Percentiles rank a stretch among this genome's conserved stretches.
These are phyloP conservation scores for Aspergillus ochraceoroseus DNA, from an alignment of 2,329 filamentous ascomycete genomes.

Conservation along the genomic window DNA sequence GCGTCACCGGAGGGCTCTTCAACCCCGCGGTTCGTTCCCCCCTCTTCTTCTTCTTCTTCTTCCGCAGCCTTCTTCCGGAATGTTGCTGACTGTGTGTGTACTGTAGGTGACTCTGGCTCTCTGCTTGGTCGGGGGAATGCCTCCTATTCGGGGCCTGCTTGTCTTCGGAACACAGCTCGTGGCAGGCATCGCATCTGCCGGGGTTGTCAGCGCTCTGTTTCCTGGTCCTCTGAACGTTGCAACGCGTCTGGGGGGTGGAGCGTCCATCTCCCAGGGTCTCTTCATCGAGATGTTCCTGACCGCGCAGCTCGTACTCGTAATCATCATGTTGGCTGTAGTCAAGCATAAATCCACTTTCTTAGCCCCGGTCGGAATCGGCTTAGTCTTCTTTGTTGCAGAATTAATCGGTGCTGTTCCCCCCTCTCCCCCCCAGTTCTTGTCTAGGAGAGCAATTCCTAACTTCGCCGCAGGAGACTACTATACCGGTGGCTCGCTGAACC, in stretches of 20 bases:
- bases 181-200: slow-evolving; percentile 56
- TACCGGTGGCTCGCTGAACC: slow-evolving; percentile 48
- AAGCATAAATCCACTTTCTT: slow-evolving; percentile 69
- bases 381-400: slow-evolving; percentile 62
- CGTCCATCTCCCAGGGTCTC: slow-evolving; percentile 54
- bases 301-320: slow-evolving; percentile 58
- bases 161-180: slow-evolving; percentile 56
- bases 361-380: slow-evolving; percentile 66
- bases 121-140: slow-evolving; percentile 55
- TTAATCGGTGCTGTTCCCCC: slow-evolving; percentile 39
- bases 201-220: slow-evolving; percentile 54
- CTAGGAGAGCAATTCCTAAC: not conserved
- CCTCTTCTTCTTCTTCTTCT: not conserved
- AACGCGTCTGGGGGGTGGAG: slow-evolving; percentile 52
- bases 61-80: not conserved
- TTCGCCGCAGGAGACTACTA: slow-evolving; percentile 41
- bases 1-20: slow-evolving; percentile 50
- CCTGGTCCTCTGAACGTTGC: slow-evolving; percentile 53
- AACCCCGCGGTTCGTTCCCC: slow-evolving; percentile 44
- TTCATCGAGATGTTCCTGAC: slow-evolving; percentile 66
- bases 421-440: not conserved
- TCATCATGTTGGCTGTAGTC: slow-evolving; percentile 66
- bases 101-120: slow-evolving; percentile 56
- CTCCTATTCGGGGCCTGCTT: slow-evolving; percentile 49
- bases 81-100: not conserved